These are phyloP conservation scores for Phialophora tarda DNA, from an alignment of 2,329 filamentous ascomycete species.

Conservation along the genomic window DNA sequence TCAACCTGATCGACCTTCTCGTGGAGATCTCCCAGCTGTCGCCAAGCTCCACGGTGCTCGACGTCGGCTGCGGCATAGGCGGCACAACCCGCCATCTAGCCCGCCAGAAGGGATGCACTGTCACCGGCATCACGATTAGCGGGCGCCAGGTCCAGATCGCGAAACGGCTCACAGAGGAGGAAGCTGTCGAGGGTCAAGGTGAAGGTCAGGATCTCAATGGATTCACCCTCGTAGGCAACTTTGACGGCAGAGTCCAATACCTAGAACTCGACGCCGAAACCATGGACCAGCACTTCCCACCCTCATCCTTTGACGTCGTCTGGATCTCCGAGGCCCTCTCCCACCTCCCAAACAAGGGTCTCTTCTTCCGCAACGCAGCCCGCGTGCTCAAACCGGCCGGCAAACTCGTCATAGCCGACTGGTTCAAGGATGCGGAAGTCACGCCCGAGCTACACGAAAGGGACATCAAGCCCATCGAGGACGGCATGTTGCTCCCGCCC, in stretches of 20 bases:
- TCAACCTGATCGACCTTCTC: constrained; percentile 63
- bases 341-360: constrained; percentile 64
- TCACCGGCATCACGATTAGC: constrained; percentile 67
- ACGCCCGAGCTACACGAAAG: constrained; percentile 51
- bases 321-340: constrained; percentile 69
- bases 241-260: constrained; percentile 57
- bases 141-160: constrained; percentile 65
- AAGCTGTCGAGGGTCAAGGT: background rate
- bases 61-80: constrained; percentile 67
- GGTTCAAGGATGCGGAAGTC: constrained; percentile 63
- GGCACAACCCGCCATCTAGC: constrained; percentile 65
- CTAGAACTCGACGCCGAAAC: constrained; percentile 66
- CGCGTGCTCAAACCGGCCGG: constrained; percentile 55
- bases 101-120: constrained; percentile 56
- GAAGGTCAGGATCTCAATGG: background rate
- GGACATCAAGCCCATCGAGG: constrained; percentile 66
- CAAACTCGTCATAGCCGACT: constrained; percentile 64
- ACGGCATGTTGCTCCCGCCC: constrained; percentile 66
- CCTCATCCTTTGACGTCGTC: constrained; percentile 59
- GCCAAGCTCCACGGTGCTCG: constrained; percentile 53
- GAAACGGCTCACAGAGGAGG: constrained; percentile 54
- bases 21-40: constrained; percentile 55
- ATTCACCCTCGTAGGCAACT: constrained; percentile 49
- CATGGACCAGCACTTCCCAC: constrained; percentile 60
- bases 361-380: constrained; percentile 63